Base-by-base conservation (phyloP, 257 asterid genomes). In the Voacanga thouarsii region DNA sequence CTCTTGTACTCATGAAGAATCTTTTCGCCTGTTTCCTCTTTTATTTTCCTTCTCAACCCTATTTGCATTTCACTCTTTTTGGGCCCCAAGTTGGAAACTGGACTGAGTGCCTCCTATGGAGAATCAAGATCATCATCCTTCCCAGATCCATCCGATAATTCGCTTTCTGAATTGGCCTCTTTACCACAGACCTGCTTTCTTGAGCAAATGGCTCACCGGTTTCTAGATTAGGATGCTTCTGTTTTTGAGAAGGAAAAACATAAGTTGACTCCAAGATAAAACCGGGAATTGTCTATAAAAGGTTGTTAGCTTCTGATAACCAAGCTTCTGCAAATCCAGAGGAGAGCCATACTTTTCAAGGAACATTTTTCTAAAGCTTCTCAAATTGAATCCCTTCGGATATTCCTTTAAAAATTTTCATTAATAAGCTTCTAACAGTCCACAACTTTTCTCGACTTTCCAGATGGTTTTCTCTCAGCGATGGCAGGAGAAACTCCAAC, bases 71-170 rank as follows among this genome's bases (percentile, higher is more conserved):
- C 90, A 43, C 80, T 79, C 59, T 80, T 85, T 49, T 72, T 75
- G 15, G 82, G 74, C 59, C 77, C 80, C 33, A 83, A 70, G 73
- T 60, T 71, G 67, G 87, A 85, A 23, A 89, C 81, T 10, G 99
- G 96, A 33, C 97, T 97, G 28, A 94, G 97, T 84, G 92, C 98
- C 3, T 89, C 99, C 93, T 93, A 92, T 12, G 84, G 72, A 74
- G 94, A 90, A 75, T 92, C 96, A 39, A 66, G 23, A 21, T 86
- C 95, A 28, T 87, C 91, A 37, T 82, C 86, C 83, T 86, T 86
- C 44, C 80, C 72, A 24, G 83, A 82, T 12, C 51, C 72, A 77
- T 85, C 82, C 18, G 80, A 84, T 51, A 82, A 68, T 81, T 85
- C 83, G 21, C 79, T 44, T 45, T 55, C 79, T 33, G 81, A 79